Conservation (phyloP, 257 asterid genomes). For the Datura wrightii region DNA sequence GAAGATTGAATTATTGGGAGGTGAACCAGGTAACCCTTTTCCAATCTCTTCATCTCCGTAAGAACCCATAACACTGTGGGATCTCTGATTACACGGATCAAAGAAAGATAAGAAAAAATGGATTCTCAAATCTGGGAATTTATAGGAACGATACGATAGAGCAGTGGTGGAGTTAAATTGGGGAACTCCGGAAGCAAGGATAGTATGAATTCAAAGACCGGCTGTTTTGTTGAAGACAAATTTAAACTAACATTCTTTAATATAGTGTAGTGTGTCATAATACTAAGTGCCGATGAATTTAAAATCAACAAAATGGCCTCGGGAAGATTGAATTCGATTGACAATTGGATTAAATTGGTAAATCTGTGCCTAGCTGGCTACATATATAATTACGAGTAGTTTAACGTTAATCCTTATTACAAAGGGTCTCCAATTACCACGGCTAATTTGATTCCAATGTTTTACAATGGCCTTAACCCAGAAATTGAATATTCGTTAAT, state of each 20-base stretch:
- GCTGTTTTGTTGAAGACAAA: background rate
- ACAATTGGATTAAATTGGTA: constrained; percentile 7
- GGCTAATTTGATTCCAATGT: background rate
- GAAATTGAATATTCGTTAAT: background rate
- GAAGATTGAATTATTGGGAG: constrained; percentile 38
- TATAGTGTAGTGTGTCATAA: background rate
- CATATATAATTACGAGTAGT: background rate
- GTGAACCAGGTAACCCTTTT: constrained; percentile 22
- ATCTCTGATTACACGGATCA: background rate
- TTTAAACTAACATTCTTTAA: background rate
- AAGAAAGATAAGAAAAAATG: background rate
- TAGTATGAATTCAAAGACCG: background rate
- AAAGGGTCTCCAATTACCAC: background rate
- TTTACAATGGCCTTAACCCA: background rate
- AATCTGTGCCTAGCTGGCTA: background rate
- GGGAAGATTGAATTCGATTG: background rate
- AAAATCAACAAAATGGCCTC: background rate
- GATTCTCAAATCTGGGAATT: background rate
- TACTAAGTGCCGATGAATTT: background rate
- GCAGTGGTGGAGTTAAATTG: background rate
- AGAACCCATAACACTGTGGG: constrained; percentile 41
- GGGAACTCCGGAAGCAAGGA: background rate
- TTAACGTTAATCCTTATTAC: background rate
- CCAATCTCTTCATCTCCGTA: constrained; percentile 42
- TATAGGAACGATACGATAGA: background rate